These are phyloP conservation scores for Pseudocohnilembus persalinus DNA, from an alignment of 169 alveolate species.

Conservation along the genomic window DNA sequence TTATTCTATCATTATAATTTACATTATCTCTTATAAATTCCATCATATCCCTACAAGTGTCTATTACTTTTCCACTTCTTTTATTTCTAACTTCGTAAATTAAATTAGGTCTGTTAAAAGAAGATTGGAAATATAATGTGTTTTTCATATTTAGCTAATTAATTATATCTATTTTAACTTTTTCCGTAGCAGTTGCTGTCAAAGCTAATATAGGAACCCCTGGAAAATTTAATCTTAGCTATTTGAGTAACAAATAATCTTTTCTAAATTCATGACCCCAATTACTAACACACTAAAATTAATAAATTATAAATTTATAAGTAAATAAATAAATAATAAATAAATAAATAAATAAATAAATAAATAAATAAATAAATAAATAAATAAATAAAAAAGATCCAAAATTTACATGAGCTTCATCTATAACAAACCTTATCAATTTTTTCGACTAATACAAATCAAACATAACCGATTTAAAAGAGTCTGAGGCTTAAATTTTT, in stretches of 20 bases:
- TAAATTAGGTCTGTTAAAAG: constrained; percentile 91
- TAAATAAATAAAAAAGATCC: neutral
- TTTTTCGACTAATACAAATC: constrained; percentile 73
- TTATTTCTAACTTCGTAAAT: constrained; percentile 84
- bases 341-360: no score
- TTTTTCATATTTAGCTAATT: constrained; percentile 78
- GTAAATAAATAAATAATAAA: no score
- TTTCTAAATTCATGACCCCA: constrained; percentile 99
- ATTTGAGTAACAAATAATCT: constrained; percentile 91
- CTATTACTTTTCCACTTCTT: constrained; percentile 52
- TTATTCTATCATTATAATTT: constrained; percentile 10
- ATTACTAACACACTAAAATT: constrained; percentile 93
- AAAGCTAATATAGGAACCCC: constrained; percentile 94
- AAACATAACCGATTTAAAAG: constrained; percentile 49
- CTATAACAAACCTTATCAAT: constrained; percentile 95
- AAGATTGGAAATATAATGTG: constrained; percentile 77
- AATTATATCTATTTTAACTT: constrained; percentile 92
- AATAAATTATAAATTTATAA: no score
- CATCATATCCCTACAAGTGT: constrained; percentile 72
- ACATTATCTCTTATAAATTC: constrained; percentile 52
- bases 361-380: no score
- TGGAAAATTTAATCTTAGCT: constrained; percentile 87
- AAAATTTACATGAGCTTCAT: constrained; percentile 93
- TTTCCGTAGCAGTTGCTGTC: constrained; percentile 98
- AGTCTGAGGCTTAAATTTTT: constrained; percentile 21